A percentile compares a stretch with the other conserved stretches of the same genome.
phyloP scores from a whole-genome alignment of 106 monocot species.

The Phalaenopsis equestris region DNA sequence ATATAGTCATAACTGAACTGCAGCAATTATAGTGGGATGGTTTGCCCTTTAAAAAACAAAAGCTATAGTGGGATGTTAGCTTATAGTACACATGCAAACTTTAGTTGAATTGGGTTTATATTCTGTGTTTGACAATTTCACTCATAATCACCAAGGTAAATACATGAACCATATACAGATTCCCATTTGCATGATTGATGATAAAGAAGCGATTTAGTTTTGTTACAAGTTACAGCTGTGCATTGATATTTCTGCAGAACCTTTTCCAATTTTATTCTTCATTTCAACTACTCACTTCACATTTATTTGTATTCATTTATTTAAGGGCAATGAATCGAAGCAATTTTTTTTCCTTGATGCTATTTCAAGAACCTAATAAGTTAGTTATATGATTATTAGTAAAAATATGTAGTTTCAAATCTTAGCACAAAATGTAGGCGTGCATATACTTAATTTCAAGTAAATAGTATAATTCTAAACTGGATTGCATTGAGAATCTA shows the following conservation, averaged over 20 bases:
- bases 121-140: neutral
- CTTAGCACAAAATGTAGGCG: neutral
- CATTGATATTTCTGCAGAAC: neutral
- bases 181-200: neutral
- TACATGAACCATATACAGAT: neutral
- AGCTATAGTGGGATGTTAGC: neutral
- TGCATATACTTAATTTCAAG: neutral
- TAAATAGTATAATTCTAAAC: neutral
- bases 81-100: neutral
- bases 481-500: neutral
- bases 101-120: neutral
- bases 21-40: neutral
- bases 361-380: neutral
- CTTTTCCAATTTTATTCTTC: neutral
- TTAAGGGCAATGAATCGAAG: neutral
- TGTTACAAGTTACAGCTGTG: neutral
- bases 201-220: neutral
- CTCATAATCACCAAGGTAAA: neutral
- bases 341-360: neutral
- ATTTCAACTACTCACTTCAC: neutral
- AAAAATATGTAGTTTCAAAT: neutral
- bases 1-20: neutral
- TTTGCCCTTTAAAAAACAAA: no score
- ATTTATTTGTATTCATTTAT: neutral
- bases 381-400: neutral